Evolutionary conservation across 1,284 basidiomycete genomes (phyloP).

Genomic region (Boletellus deceptivus): DNA sequence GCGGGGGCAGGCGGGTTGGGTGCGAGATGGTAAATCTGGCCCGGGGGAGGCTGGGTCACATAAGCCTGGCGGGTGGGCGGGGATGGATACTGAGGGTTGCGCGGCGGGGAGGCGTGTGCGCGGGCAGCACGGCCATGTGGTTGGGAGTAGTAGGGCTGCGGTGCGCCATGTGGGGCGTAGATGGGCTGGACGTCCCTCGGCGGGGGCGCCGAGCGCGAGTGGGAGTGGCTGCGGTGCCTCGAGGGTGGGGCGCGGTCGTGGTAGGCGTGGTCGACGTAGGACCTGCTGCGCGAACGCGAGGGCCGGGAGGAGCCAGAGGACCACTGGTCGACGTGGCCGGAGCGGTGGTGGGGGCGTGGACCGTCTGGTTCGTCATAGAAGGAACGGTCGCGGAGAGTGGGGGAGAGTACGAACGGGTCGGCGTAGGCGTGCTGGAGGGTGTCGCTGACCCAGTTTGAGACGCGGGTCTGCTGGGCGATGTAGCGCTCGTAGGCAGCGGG

Average conservation of each 20-base stretch:
- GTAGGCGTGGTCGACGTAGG: slow-evolving; percentile 22
- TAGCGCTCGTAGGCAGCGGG: slow-evolving; percentile 48
- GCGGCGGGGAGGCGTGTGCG: slow-evolving; percentile 18
- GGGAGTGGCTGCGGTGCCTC: slow-evolving; percentile 26
- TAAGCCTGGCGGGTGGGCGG: slow-evolving; percentile 14
- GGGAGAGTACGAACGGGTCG: slow-evolving; percentile 32
- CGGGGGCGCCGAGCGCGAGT: slow-evolving; percentile 21
- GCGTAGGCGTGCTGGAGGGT: slow-evolving; percentile 27
- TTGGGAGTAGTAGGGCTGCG: slow-evolving; percentile 23
- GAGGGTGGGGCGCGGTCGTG: slow-evolving; percentile 19
- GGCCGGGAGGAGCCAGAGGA: slow-evolving; percentile 25
- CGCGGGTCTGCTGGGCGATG: slow-evolving; percentile 40
- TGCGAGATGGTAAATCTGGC: slow-evolving; percentile 26
- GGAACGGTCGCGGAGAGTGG: slow-evolving; percentile 30
- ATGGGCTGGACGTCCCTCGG: slow-evolving; percentile 15
- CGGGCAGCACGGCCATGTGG: slow-evolving; percentile 12
- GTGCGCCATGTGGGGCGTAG: slow-evolving; percentile 20
- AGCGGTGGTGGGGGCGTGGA: not conserved
- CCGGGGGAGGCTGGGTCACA: slow-evolving; percentile 28
- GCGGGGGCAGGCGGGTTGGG: slow-evolving; percentile 11
- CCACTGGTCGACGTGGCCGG: slow-evolving; percentile 19
- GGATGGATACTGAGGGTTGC: slow-evolving; percentile 21
- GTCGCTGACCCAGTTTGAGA: slow-evolving; percentile 43
- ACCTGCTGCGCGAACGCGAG: slow-evolving; percentile 23
- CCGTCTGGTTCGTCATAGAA: slow-evolving; percentile 26